Percentiles rank a stretch among this genome's conserved stretches.
Conservation (phyloP, 768 basidiomycete genomes). For the Trametes sanguinea region DNA sequence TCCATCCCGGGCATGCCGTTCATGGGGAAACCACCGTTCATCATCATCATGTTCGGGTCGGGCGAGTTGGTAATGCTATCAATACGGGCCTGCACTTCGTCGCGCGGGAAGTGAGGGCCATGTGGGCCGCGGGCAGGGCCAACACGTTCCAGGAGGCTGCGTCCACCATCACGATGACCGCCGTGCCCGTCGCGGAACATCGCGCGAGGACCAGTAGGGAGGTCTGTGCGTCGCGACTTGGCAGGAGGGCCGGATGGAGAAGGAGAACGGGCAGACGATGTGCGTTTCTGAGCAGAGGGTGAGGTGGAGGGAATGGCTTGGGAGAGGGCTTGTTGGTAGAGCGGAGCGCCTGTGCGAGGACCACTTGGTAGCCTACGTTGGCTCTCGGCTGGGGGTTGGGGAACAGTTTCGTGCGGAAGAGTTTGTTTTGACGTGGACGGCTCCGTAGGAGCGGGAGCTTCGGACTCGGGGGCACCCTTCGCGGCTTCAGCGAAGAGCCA, state of each 20-base stretch:
- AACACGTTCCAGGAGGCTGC: constrained; percentile 83
- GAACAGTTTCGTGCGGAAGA: constrained; percentile 33
- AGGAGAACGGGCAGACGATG: constrained; percentile 64
- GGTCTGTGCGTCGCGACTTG: constrained; percentile 72
- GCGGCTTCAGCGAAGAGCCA: constrained; percentile 86
- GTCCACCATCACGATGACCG: constrained; percentile 33
- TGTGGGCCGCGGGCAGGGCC: constrained; percentile 42
- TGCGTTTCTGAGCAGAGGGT: constrained; percentile 59
- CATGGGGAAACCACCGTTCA: constrained; percentile 35
- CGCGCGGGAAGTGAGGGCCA: constrained; percentile 31
- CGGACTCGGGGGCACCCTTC: constrained; percentile 62
- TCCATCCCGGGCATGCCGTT: constrained; percentile 52
- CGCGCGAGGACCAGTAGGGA: constrained; percentile 85
- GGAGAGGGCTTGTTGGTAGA: constrained; percentile 76
- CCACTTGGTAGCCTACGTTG: constrained; percentile 48
- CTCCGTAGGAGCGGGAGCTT: constrained; percentile 34
- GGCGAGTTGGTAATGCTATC: constrained; percentile 68
- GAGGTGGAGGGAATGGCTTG: constrained; percentile 58
- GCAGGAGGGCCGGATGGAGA: constrained; percentile 63
- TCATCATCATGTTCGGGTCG: constrained; percentile 53
- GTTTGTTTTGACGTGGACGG: constrained; percentile 36
- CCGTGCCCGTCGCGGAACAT: constrained; percentile 51
- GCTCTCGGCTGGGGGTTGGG: constrained; percentile 39
- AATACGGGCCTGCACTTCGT: constrained; percentile 79
- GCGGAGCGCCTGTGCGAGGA: constrained; percentile 51